Base-by-base conservation (phyloP, 257 asterid species). In the Gynochthodes officinalis region DNA sequence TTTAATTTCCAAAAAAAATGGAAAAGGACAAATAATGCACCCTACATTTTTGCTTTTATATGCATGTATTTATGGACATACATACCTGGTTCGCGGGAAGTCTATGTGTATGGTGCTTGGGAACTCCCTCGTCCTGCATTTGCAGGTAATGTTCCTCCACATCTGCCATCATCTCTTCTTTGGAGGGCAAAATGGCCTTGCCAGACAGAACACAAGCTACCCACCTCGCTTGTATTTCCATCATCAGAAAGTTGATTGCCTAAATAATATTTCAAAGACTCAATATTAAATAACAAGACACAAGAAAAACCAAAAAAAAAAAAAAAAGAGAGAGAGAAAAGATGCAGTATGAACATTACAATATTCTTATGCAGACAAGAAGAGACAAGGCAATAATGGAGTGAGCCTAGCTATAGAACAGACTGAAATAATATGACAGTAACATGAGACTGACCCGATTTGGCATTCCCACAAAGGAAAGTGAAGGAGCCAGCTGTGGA, bases 211-310 rank as follows among this genome's bases (percentile, higher is more conserved):
- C 81, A 4, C 35, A 74, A 0, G 93, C 88, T 35, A 87, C 75
- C 96, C 93, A 89, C 79, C 79, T 84, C 7, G 89, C 82, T 82
- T 89, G 96, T 37, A 84, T 74, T 32, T 85, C 93, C 9, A 78
- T 15, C 84, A 64, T 40, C 30, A 13, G 77, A 81, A 84, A 67
- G 32, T 18, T 65, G 15, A 43, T 57, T 4, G 57, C 52, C 58
- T 89, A 35, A 32, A 33, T 15, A 42, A 42, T 48, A 50, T 19
- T 1, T 48, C 2, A 12, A 48, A 42, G 7, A 42, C 7, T 48
- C 18, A 48, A 48, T 21, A 46, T 4, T 46, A n/a, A n/a, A n/a
- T 46, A 5, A 48, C 18, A 5, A 48, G 15, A 12, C 53, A 5
- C 21, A 48, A 1, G 11, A 12, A 48, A 1, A 12, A 5, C 2